Evolutionary conservation across 176 grass and related monocot genomes (phyloP), one percentile per base, ranked within the genome.

Genomic region (Raddia distichophylla): DNA sequence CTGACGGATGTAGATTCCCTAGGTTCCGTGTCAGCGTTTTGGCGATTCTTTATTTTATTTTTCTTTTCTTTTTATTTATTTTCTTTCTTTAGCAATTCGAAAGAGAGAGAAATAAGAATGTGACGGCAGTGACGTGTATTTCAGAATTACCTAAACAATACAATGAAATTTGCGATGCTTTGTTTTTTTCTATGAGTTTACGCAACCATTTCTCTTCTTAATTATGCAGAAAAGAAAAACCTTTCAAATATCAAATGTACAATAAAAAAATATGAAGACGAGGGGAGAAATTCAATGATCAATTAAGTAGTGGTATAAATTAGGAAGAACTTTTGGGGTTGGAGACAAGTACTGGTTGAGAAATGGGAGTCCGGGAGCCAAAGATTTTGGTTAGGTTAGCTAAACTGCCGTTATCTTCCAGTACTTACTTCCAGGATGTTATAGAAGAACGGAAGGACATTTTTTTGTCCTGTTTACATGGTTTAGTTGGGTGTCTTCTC

Each of bases 381-480:
- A 48, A 77, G 35, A 73, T 48, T 72, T 75, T 69, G 60, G 67
- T 67, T 79, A 73, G 83, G 84, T 90, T 83, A 90, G 79, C 88
- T 90, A 74, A 74, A 83, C 73, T 83, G 79, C 46, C 13, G 2
- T 73, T 50, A 56, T 74, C 79, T 62, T 4, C 51, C 1, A 35
- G 49, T 64, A 76, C 61, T 60, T 66, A 7, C 50, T 47, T 82
- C 56, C 58, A 68, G 64, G 57, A 44, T 11, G 72, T 61, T 60
- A 80, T 45, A 3, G 65, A 66, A 49, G 58, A 72, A 35, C 0
- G 46, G 78, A 13, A 8, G 22, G 57, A 71, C 53, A 77, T 61
- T 16, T 33, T 61, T 16, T 33, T 81, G 63, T 69, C 71, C 42
- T 19, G 76, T 11, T 84, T 61, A 37, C 19, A 73, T 76, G 75